Evolutionary conservation across 176 grass and related monocot species (phyloP).

Genomic region (Avena insularis): DNA sequence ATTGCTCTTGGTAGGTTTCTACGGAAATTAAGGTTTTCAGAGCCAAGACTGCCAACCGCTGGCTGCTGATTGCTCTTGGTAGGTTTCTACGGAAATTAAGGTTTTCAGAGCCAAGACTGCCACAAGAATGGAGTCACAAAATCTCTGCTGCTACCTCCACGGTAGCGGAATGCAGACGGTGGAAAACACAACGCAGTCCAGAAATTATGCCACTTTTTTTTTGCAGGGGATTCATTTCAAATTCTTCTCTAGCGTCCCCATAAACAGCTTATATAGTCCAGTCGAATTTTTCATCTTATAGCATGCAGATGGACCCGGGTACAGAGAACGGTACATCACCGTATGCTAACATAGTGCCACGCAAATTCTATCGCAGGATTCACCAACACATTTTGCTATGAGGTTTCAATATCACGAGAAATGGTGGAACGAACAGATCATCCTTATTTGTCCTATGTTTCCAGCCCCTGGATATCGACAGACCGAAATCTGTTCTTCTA

Average conservation of each 20-base stretch:
- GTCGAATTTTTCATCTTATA: not conserved
- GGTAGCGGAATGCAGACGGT: not conserved
- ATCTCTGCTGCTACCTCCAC: not conserved
- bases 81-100: not conserved
- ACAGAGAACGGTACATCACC: not conserved
- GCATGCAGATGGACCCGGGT: not conserved
- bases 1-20: not conserved
- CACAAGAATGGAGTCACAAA: not conserved
- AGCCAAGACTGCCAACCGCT: not conserved
- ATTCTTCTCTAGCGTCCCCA: too few species aligned
- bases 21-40: not conserved
- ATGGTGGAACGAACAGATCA: conserved; percentile 2
- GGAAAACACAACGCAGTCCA: not conserved
- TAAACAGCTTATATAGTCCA: too few species aligned
- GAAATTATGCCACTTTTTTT: not conserved
- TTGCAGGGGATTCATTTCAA: too few species aligned
- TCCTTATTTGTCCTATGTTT: not conserved
- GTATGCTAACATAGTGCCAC: not conserved
- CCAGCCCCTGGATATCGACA: not conserved
- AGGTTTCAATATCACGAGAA: not conserved
- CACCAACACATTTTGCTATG: not conserved
- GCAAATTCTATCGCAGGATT: not conserved
- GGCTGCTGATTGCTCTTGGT: not conserved
- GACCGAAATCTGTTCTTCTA: not conserved
- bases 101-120: not conserved